phyloP scores from a whole-genome alignment of 164 flowering plant genomes.

The Vitis cinerea region DNA sequence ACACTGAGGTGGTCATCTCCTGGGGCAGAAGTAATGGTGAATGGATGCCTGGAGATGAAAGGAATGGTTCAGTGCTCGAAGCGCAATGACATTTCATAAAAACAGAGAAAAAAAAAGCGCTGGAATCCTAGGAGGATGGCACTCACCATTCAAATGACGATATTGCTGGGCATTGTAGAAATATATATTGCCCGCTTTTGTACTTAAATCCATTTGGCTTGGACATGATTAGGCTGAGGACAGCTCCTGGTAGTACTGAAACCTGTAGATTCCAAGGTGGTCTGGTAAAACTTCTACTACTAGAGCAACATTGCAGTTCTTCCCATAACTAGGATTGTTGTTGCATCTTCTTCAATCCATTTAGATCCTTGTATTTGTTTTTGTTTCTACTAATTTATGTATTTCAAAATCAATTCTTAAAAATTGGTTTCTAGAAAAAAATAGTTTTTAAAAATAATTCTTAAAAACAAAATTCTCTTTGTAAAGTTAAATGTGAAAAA shows the following conservation, averaged over 20 bases:
- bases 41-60: slow-evolving; percentile 75
- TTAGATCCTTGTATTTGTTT: no score
- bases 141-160: slow-evolving; percentile 89
- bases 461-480: no score
- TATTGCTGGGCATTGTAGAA: slow-evolving; percentile 79
- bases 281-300: no score
- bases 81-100: not conserved
- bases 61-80: not conserved
- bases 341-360: no score
- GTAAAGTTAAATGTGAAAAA: no score
- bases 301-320: no score
- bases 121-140: not conserved
- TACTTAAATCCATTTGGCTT: slow-evolving; percentile 86
- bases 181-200: slow-evolving; percentile 92
- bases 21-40: slow-evolving; percentile 93
- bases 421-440: no score
- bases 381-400: no score
- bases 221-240: slow-evolving; percentile 76
- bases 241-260: slow-evolving; percentile 82
- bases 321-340: no score
- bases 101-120: not conserved
- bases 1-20: slow-evolving; percentile 86
- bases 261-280: slow-evolving; percentile 40
- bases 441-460: no score
- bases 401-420: no score